Evolutionary conservation across 164 flowering plant genomes (phyloP).

Genomic region (Stephania yunnanensis): DNA sequence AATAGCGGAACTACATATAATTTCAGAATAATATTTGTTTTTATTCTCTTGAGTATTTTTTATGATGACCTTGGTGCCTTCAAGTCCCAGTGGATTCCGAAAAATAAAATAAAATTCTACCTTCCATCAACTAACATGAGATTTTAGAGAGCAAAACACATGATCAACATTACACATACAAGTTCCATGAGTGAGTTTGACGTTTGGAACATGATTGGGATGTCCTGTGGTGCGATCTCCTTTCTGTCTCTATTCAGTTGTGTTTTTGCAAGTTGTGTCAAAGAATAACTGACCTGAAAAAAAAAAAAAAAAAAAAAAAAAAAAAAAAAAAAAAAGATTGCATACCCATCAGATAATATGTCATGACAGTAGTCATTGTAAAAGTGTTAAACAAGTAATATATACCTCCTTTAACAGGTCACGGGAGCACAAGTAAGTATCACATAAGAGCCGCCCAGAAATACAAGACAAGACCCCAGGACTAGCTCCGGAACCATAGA

Average conservation of each 20-base stretch:
- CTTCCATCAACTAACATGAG: background rate
- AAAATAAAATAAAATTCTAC: background rate
- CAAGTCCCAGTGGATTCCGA: background rate
- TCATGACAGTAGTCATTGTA: background rate
- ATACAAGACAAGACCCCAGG: constrained; percentile 94
- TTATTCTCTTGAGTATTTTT: background rate
- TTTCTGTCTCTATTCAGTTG: constrained; percentile 85
- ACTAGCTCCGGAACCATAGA: constrained; percentile 93
- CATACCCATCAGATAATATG: constrained; percentile 1
- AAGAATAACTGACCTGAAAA: constrained; percentile 84
- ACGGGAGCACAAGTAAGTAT: constrained; percentile 84
- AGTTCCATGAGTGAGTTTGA: constrained; percentile 71
- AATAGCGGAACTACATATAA: background rate
- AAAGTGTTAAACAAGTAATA: background rate
- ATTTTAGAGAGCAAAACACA: background rate
- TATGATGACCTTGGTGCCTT: background rate
- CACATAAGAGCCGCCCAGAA: constrained; percentile 96
- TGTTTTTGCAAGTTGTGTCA: constrained; percentile 88
- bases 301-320: constrained; percentile 13
- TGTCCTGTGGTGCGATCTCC: constrained; percentile 82
- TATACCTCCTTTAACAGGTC: constrained; percentile 90
- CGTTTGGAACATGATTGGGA: constrained; percentile 66
- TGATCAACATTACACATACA: constrained; percentile 44
- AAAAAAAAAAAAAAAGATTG: constrained; percentile 17
- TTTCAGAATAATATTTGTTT: background rate